Evolutionary conservation across 129 eudicot genomes (phyloP).

Genomic region (Dittrichia graveolens): DNA sequence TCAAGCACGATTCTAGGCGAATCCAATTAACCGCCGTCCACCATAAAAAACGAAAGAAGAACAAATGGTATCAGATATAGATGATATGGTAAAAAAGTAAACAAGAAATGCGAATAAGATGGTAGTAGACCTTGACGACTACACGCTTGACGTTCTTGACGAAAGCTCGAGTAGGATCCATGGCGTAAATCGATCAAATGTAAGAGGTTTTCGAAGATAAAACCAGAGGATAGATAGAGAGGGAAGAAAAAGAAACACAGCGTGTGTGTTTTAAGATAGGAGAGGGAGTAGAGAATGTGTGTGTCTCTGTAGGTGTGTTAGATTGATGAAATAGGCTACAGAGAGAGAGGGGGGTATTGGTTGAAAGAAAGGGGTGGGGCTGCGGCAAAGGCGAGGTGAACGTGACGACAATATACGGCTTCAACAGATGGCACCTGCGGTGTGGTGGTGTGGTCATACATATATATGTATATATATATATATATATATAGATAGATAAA

Average conservation of each 20-base stretch:
- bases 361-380: conserved; percentile 24
- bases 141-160: conserved; percentile 80
- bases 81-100: background rate
- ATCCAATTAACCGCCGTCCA: conserved; percentile 1
- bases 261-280: conserved; percentile 17
- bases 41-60: background rate
- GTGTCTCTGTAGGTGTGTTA: conserved; percentile 27
- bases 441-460: conserved; percentile 22
- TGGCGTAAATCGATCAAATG: conserved; percentile 31
- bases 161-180: conserved; percentile 79
- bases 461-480: background rate
- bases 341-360: conserved; percentile 15
- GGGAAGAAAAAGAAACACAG: background rate
- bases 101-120: background rate
- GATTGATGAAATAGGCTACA: conserved; percentile 31
- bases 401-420: conserved; percentile 42
- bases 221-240: background rate
- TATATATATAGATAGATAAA: background rate
- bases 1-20: conserved; percentile 35
- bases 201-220: conserved; percentile 11
- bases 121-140: conserved; percentile 61
- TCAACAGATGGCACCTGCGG: conserved; percentile 41
- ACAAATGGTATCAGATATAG: background rate
- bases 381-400: conserved; percentile 31
- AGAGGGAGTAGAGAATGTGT: conserved; percentile 17